Conservation (phyloP, 352 stramenopile genomes). For the Globisporangium radiosum region DNA sequence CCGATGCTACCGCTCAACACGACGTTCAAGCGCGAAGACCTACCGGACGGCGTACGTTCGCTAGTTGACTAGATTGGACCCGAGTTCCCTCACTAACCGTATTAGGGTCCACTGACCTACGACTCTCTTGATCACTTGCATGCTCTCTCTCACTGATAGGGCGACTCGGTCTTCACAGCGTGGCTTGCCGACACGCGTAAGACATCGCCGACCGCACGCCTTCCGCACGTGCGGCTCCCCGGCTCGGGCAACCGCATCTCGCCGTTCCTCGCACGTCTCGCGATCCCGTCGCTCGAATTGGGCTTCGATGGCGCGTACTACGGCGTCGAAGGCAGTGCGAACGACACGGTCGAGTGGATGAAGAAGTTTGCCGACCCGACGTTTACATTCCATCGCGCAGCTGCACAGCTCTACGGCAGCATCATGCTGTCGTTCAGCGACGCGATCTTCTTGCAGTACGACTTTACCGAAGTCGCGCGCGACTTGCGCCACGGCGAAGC, state of each 20-base stretch:
- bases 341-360: slow-evolving; percentile 72
- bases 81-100: no score
- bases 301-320: slow-evolving; percentile 66
- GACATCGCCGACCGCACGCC: slow-evolving; percentile 24
- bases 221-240: slow-evolving; percentile 47
- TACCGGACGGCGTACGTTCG: slow-evolving; percentile 32
- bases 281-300: slow-evolving; percentile 71
- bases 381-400: slow-evolving; percentile 69
- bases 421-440: slow-evolving; percentile 73
- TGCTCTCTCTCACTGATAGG: slow-evolving; percentile 5
- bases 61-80: not conserved
- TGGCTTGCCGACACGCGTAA: slow-evolving; percentile 58
- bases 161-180: slow-evolving; percentile 62
- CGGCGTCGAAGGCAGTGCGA: slow-evolving; percentile 44
- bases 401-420: slow-evolving; percentile 74
- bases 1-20: slow-evolving; percentile 55
- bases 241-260: slow-evolving; percentile 51
- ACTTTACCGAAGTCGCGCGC: slow-evolving; percentile 73
- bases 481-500: slow-evolving; percentile 59
- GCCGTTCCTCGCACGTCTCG: slow-evolving; percentile 61
- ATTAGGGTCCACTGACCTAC: not conserved
- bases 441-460: slow-evolving; percentile 79
- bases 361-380: slow-evolving; percentile 65
- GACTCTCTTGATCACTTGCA: not conserved
- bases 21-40: slow-evolving; percentile 56